Conservation (phyloP, 2,329 filamentous ascomycete genomes). For the Niveomyces coronatus region DNA sequence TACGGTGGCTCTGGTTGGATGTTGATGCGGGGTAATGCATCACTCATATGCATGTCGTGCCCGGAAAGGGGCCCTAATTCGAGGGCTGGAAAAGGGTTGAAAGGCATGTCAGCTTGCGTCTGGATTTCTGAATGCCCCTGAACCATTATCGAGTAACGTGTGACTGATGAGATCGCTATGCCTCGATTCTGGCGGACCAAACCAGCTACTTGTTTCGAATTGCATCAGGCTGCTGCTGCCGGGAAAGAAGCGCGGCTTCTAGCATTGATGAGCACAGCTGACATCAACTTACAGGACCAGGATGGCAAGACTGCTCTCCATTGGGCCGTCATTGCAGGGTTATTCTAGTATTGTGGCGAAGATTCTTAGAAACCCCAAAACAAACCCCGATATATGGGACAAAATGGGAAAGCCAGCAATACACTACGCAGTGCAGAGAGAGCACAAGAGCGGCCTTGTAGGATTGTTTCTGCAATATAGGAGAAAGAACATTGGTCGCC, state of each 20-base stretch:
- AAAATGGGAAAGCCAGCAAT: conserved; percentile 1
- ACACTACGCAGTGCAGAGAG: background rate
- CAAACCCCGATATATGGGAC: background rate
- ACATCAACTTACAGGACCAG: background rate
- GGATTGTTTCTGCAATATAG: background rate
- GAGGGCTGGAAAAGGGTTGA: no score
- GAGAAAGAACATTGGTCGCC: background rate
- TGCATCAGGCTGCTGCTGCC: background rate
- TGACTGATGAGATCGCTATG: no score
- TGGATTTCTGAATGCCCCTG: no score
- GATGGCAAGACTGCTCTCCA: conserved; percentile 1
- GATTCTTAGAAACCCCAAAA: background rate
- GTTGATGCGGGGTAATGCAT: no score
- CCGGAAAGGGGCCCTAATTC: no score
- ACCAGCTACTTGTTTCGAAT: background rate
- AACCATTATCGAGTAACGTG: no score
- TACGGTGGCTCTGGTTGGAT: no score
- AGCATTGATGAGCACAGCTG: background rate
- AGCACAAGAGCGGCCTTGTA: background rate
- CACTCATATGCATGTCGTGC: no score
- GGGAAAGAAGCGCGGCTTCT: background rate
- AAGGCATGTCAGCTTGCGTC: no score
- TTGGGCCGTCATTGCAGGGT: background rate
- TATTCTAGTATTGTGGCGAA: background rate
- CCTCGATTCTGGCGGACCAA: background rate